These are phyloP conservation scores for Hypoxylon sp. DNA, from an alignment of 2,329 filamentous ascomycete species.

Conservation along the genomic window DNA sequence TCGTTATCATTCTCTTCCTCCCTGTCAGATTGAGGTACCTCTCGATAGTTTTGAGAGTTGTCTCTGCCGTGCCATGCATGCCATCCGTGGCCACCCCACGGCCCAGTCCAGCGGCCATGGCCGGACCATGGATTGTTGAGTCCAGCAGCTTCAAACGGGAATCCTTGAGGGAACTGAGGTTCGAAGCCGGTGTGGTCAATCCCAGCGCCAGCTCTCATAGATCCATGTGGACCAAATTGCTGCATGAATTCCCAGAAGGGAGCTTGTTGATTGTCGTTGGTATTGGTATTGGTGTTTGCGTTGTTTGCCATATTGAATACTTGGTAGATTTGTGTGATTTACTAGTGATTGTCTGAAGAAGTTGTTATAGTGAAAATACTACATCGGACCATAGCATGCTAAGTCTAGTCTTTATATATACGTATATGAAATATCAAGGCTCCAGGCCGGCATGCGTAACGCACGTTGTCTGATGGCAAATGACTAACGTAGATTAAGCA, in stretches of 20 bases:
- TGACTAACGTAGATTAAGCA: conserved; percentile 27
- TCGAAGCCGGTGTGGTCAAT: conserved; percentile 56
- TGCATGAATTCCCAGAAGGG: conserved; percentile 57
- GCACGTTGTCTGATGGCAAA: conserved; percentile 33
- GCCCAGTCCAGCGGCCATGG: conserved; percentile 32
- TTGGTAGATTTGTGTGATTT: conserved; percentile 12
- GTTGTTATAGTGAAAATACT: conserved; percentile 20
- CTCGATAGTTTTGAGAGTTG: conserved; percentile 48
- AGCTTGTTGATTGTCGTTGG: conserved; percentile 33
- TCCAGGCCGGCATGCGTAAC: conserved; percentile 32
- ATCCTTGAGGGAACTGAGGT: conserved; percentile 52
- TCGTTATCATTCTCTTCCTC: conserved; percentile 47
- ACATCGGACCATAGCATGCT: not conserved
- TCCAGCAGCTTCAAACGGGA: conserved; percentile 54
- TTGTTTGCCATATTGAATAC: conserved; percentile 41
- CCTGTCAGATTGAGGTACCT: conserved; percentile 48
- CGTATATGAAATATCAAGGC: conserved; percentile 25
- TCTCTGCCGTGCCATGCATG: conserved; percentile 39
- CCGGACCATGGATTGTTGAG: conserved; percentile 42
- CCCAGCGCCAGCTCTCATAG: conserved; percentile 54
- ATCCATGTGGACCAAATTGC: conserved; percentile 53
- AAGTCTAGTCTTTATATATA: conserved; percentile 35
- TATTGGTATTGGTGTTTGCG: conserved; percentile 42
- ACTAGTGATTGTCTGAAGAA: conserved; percentile 7
- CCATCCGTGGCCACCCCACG: conserved; percentile 37